Conservation (phyloP, 371 early-diverging fungal species). For the Circinella umbellata region DNA sequence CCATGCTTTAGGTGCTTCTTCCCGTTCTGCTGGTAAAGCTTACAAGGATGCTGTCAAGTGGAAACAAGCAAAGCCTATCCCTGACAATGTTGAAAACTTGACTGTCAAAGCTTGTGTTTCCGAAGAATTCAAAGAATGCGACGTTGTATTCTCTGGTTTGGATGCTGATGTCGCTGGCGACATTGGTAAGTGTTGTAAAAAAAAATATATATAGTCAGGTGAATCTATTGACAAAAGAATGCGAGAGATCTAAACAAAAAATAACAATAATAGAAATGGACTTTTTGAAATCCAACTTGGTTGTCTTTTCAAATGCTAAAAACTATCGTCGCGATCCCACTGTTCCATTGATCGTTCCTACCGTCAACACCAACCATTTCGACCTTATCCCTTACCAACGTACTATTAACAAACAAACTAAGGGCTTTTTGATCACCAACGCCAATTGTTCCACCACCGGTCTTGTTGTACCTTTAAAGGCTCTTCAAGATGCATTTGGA, state of each 20-base stretch:
- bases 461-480: slow-evolving; percentile 89
- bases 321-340: slow-evolving; percentile 89
- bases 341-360: slow-evolving; percentile 93
- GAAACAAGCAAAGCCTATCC: slow-evolving; percentile 86
- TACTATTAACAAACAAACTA: slow-evolving; percentile 57
- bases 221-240: not conserved
- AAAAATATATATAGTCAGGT: no score
- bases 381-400: slow-evolving; percentile 81
- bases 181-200: slow-evolving; percentile 60
- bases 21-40: slow-evolving; percentile 88
- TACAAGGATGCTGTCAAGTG: slow-evolving; percentile 84
- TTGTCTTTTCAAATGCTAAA: slow-evolving; percentile 95
- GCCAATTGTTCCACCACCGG: slow-evolving; percentile 98
- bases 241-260: not conserved
- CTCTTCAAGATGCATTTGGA: slow-evolving; percentile 89
- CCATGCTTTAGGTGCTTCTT: slow-evolving; percentile 89
- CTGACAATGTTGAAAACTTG: slow-evolving; percentile 61
- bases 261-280: slow-evolving; percentile 66
- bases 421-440: slow-evolving; percentile 95
- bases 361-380: slow-evolving; percentile 89
- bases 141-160: slow-evolving; percentile 92
- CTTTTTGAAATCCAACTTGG: slow-evolving; percentile 81
- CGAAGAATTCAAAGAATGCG: slow-evolving; percentile 78
- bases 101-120: slow-evolving; percentile 78
- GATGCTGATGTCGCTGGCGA: slow-evolving; percentile 94